Conservation (phyloP, 2,329 filamentous ascomycete species). For the Claviceps digitariae region DNA sequence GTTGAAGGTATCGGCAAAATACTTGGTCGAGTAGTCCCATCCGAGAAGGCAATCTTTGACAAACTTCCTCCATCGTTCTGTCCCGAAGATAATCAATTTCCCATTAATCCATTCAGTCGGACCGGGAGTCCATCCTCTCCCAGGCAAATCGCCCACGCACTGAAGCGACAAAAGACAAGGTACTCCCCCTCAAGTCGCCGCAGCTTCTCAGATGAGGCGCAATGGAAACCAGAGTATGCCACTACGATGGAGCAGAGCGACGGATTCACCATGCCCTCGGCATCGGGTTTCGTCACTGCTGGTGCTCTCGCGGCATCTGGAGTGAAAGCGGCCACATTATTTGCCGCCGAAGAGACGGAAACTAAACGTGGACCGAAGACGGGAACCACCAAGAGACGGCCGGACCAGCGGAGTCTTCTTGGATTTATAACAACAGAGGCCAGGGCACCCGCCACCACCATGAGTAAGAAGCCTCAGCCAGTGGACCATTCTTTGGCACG, state of each 20-base stretch:
- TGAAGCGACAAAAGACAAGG: conserved; percentile 17
- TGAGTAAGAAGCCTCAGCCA: conserved; percentile 7
- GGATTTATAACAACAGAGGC: conserved; percentile 23
- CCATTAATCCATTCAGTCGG: conserved; percentile 42
- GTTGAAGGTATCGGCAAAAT: conserved; percentile 59
- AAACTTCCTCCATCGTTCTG: conserved; percentile 38
- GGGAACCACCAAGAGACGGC: conserved; percentile 18
- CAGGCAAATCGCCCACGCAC: conserved; percentile 11
- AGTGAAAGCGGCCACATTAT: conserved; percentile 8
- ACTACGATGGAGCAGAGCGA: conserved; percentile 50
- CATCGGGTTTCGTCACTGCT: conserved; percentile 50
- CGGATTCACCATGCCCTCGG: conserved; percentile 44
- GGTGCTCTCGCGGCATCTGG: conserved; percentile 27
- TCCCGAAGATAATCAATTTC: conserved; percentile 55
- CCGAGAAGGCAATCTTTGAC: conserved; percentile 38
- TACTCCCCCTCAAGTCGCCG: conserved; percentile 8
- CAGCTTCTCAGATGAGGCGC: conserved; percentile 14
- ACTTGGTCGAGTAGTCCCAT: conserved; percentile 48
- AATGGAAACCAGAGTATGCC: conserved; percentile 31
- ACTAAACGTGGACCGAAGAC: conserved; percentile 11
- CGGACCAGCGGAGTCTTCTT: conserved; percentile 29
- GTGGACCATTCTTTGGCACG: conserved; percentile 11
- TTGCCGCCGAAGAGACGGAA: conserved; percentile 2
- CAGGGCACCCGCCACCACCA: conserved; percentile 6
- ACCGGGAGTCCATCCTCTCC: conserved; percentile 17